Percentiles rank a stretch among this genome's conserved stretches.
Evolutionary conservation across 768 basidiomycete genomes (phyloP).

Genomic region (Rubroboletus satanas): DNA sequence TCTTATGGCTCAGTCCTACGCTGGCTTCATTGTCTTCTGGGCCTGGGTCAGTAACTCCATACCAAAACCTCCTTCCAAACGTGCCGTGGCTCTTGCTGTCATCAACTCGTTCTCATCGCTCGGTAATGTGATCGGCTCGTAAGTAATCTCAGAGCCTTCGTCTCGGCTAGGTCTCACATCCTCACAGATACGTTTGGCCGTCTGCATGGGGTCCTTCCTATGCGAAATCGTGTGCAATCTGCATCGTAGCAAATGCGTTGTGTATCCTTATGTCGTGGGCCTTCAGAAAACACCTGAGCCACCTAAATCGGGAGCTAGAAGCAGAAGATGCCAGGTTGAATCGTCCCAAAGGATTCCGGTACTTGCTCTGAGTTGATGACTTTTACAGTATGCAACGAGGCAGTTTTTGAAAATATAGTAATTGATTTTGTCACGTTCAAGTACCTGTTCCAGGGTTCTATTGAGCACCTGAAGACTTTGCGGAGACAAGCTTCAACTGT

Average conservation of each 20-base stretch:
- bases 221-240: conserved; percentile 66
- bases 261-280: conserved; percentile 47
- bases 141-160: conserved; percentile 29
- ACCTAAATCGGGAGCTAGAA: conserved; percentile 40
- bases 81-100: conserved; percentile 80
- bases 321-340: conserved; percentile 35
- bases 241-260: conserved; percentile 52
- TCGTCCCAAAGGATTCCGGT: conserved; percentile 40
- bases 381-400: neutral
- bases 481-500: neutral
- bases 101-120: conserved; percentile 79
- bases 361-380: conserved; percentile 37
- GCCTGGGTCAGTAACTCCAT: conserved; percentile 56
- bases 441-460: neutral
- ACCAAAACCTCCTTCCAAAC: conserved; percentile 80
- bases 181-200: conserved; percentile 61
- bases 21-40: conserved; percentile 64
- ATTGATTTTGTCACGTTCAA: neutral
- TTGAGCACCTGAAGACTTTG: neutral
- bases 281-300: conserved; percentile 45
- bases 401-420: neutral
- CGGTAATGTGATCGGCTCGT: conserved; percentile 84
- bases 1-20: conserved; percentile 71
- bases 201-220: conserved; percentile 68
- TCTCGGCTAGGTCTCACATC: conserved; percentile 4